Conservation (phyloP, 805 yeast genomes). For the Dipodascus albidus region DNA sequence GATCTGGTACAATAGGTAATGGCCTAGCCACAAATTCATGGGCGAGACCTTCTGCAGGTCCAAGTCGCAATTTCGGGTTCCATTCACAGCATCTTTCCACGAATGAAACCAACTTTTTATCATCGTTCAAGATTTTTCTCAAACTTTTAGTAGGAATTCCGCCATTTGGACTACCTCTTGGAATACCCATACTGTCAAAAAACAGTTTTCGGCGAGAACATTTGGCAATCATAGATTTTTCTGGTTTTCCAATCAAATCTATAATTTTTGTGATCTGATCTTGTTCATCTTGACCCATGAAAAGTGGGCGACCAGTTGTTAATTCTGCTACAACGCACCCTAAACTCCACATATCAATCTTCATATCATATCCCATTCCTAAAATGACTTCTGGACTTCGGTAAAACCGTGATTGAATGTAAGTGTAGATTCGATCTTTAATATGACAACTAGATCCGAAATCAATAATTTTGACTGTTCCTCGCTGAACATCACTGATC, state of each 20-base stretch:
- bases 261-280: constrained; percentile 85
- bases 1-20: not conserved
- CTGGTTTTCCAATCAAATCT: constrained; percentile 84
- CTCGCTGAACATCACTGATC: constrained; percentile 31
- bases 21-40: constrained; percentile 25
- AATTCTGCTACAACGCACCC: constrained; percentile 96
- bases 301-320: constrained; percentile 81
- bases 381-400: constrained; percentile 93
- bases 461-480: constrained; percentile 60
- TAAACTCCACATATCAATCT: constrained; percentile 95
- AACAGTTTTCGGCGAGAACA: constrained; percentile 27
- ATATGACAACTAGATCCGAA: constrained; percentile 49
- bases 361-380: constrained; percentile 79
- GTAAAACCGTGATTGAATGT: constrained; percentile 91
- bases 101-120: constrained; percentile 25
- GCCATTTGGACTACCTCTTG: constrained; percentile 19
- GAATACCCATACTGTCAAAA: constrained; percentile 27
- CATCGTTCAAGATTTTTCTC: constrained; percentile 17
- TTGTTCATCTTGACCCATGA: constrained; percentile 85
- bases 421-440: constrained; percentile 81
- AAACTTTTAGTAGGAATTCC: constrained; percentile 18
- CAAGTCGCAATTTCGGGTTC: constrained; percentile 45
- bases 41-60: constrained; percentile 25
- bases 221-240: constrained; percentile 26
- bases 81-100: constrained; percentile 59